A percentile compares a stretch with the other conserved stretches of the same genome.
These are phyloP conservation scores for Nadsonia starkeyi-henricii DNA, from an alignment of 1,139 yeast genomes.

Conservation along the genomic window DNA sequence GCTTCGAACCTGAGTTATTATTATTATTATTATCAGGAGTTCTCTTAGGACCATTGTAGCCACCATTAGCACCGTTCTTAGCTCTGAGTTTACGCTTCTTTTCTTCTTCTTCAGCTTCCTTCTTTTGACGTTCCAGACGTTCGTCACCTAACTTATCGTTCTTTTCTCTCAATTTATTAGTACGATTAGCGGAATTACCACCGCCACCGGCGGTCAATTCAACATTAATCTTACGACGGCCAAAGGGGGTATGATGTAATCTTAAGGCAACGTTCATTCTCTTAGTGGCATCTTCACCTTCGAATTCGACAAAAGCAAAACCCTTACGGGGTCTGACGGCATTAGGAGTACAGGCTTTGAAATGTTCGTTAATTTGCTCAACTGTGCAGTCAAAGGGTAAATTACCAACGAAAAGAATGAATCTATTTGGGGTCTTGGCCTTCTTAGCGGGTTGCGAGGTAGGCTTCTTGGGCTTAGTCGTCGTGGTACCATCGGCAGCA, in stretches of 20 bases:
- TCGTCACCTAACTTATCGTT: constrained; percentile 50
- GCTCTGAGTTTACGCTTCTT: constrained; percentile 15
- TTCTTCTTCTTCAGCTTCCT: constrained; percentile 12
- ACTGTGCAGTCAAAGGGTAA: constrained; percentile 60
- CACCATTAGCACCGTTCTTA: constrained; percentile 8
- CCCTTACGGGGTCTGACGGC: constrained; percentile 68
- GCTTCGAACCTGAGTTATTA: constrained; percentile 4
- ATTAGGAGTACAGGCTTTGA: constrained; percentile 60
- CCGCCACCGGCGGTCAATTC: constrained; percentile 98
- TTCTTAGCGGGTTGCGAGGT: constrained; percentile 26
- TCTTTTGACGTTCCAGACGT: constrained; percentile 17
- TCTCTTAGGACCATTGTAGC: constrained; percentile 8
- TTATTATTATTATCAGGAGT: constrained; percentile 4
- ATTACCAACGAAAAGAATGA: constrained; percentile 83
- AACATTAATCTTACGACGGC: constrained; percentile 71
- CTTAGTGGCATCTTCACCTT: constrained; percentile 50
- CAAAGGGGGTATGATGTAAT: constrained; percentile 61
- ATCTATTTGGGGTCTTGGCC: constrained; percentile 43
- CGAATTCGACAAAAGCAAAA: constrained; percentile 85
- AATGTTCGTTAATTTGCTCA: constrained; percentile 56
- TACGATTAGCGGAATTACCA: constrained; percentile 65
- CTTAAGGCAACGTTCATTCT: constrained; percentile 61
- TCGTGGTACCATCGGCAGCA: constrained; percentile 2
- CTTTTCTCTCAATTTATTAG: constrained; percentile 61
- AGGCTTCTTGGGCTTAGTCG: constrained; percentile 5